Conservation (phyloP, 2,329 filamentous ascomycete species). For the Pleomassaria siparia region DNA sequence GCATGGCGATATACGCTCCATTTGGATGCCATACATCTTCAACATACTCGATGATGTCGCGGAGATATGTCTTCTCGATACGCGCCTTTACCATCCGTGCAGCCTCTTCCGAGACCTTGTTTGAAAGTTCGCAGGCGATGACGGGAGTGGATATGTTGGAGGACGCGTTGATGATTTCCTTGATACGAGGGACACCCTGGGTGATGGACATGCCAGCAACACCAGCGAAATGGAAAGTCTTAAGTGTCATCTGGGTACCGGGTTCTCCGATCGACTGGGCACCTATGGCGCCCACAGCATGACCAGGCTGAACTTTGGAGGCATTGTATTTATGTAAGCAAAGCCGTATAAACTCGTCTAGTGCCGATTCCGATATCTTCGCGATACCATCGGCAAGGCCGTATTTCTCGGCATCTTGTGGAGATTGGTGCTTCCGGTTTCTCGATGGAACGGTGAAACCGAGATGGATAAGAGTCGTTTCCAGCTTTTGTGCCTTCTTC, state of each 20-base stretch:
- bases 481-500: conserved; percentile 63
- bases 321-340: conserved; percentile 89
- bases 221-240: conserved; percentile 99
- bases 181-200: conserved; percentile 98
- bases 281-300: conserved; percentile 93
- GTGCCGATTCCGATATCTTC: conserved; percentile 76
- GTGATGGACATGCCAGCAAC: conserved; percentile 99
- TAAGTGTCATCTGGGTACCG: conserved; percentile 98
- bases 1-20: conserved; percentile 74
- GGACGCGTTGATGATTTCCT: conserved; percentile 99
- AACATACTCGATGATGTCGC: conserved; percentile 76
- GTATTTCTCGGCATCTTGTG: conserved; percentile 43
- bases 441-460: conserved; percentile 21
- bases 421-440: conserved; percentile 10
- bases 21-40: conserved; percentile 86
- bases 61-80: conserved; percentile 91
- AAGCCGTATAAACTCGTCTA: conserved; percentile 74
- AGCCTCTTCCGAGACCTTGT: conserved; percentile 71
- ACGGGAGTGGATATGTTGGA: conserved; percentile 92
- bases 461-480: conserved; percentile 44
- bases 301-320: conserved; percentile 89
- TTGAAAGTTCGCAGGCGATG: conserved; percentile 82
- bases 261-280: conserved; percentile 98
- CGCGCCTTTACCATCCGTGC: conserved; percentile 90
- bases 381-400: conserved; percentile 67